phyloP scores from a whole-genome alignment of 2,329 filamentous ascomycete genomes.

The Colletotrichum gigasporum region DNA sequence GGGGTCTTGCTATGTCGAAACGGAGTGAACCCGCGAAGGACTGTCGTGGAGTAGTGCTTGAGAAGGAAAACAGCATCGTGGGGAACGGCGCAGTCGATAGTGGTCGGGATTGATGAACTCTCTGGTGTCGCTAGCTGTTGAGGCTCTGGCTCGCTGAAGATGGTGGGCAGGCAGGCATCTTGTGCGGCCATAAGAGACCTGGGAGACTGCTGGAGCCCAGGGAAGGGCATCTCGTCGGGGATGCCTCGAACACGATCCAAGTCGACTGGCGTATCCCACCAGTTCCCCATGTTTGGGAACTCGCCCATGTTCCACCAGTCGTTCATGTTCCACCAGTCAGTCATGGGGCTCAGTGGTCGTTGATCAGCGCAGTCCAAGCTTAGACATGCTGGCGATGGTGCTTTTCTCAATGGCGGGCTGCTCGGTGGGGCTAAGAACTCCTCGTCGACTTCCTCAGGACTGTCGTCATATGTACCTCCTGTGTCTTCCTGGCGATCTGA shows the following conservation, averaged over 20 bases:
- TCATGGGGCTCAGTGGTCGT: not conserved
- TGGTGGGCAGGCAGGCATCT: not conserved
- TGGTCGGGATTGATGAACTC: not conserved
- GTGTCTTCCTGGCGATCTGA: not conserved
- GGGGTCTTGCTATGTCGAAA: conserved; percentile 49
- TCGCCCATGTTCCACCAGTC: conserved; percentile 17
- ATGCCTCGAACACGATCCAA: not conserved
- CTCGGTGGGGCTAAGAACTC: not conserved
- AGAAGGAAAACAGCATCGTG: conserved; percentile 47
- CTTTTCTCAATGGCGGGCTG: not conserved
- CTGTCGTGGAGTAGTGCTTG: conserved; percentile 46
- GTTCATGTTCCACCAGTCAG: conserved; percentile 3
- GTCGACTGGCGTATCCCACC: conserved; percentile 4
- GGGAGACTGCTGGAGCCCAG: not conserved
- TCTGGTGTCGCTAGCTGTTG: not conserved
- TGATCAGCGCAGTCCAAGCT: not conserved
- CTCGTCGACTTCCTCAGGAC: not conserved
- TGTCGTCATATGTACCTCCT: not conserved
- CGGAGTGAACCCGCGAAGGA: conserved; percentile 46
- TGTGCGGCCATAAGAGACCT: not conserved
- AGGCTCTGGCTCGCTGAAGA: not conserved
- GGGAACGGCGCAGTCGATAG: conserved; percentile 25
- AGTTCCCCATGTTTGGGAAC: not conserved
- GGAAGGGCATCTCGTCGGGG: not conserved
- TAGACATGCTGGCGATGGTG: not conserved